A percentile compares a stretch with the other conserved stretches of the same genome.
These are phyloP conservation scores for Digitaria exilis DNA, from an alignment of 202 grass and related monocot genomes.

Conservation along the genomic window DNA sequence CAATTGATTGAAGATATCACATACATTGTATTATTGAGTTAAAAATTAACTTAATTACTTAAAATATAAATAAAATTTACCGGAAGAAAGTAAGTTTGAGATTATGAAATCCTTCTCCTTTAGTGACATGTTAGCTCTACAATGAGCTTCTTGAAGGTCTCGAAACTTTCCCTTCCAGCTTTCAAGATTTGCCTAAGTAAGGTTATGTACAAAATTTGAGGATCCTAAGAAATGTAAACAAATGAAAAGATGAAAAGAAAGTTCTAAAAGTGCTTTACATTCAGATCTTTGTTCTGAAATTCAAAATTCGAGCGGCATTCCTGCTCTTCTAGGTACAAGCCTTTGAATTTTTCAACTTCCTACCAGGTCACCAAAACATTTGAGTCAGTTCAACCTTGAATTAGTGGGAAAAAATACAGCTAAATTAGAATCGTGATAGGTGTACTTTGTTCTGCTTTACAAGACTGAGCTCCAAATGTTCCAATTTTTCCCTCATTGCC, in stretches of 20 bases:
- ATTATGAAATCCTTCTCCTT: constrained; percentile 91
- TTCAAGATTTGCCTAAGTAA: constrained; percentile 63
- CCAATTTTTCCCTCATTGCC: constrained; percentile 67
- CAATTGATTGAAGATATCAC: too few species aligned
- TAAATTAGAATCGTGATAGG: constrained; percentile 19
- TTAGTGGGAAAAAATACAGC: neutral
- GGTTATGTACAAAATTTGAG: constrained; percentile 31
- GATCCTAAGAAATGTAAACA: constrained; percentile 17
- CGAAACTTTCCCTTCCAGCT: constrained; percentile 47
- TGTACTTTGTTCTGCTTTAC: constrained; percentile 63
- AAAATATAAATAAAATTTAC: constrained; percentile 48
- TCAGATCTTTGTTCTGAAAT: constrained; percentile 62
- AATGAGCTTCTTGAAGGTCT: constrained; percentile 66
- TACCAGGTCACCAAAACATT: constrained; percentile 43
- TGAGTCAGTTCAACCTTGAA: constrained; percentile 30
- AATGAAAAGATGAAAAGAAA: constrained; percentile 8
- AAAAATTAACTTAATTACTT: constrained; percentile 26
- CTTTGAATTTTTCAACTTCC: constrained; percentile 68
- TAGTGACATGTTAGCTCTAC: constrained; percentile 34
- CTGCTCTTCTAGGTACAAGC: constrained; percentile 59
- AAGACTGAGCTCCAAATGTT: constrained; percentile 61
- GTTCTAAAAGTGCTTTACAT: constrained; percentile 52
- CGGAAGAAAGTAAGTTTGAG: constrained; percentile 64
- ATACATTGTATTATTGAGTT: neutral
- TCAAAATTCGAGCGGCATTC: constrained; percentile 62